These are phyloP conservation scores for Ilex aquifolium DNA, from an alignment of 257 asterid species.

Conservation along the genomic window DNA sequence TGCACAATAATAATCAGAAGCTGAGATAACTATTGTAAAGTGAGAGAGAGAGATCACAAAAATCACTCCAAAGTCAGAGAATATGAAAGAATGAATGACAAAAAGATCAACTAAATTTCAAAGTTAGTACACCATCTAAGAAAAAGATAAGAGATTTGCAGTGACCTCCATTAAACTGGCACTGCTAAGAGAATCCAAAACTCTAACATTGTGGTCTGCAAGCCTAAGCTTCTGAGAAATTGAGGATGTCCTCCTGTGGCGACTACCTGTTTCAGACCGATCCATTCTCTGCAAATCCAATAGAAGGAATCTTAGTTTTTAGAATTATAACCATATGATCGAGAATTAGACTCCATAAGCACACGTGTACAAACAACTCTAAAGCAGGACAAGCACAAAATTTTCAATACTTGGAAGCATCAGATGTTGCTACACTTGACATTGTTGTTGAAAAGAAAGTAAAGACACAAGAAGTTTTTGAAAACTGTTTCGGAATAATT, in stretches of 20 bases:
- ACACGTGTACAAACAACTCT: too few species aligned
- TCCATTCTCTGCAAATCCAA: conserved; percentile 58
- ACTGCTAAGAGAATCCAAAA: conserved; percentile 61
- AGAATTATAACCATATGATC: too few species aligned
- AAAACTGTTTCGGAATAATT: too few species aligned
- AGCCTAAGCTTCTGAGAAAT: conserved; percentile 49
- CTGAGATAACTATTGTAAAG: too few species aligned
- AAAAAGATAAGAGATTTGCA: background rate
- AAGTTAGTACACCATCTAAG: background rate
- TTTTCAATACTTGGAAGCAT: too few species aligned
- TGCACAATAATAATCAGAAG: background rate
- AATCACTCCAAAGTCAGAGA: conserved; percentile 1
- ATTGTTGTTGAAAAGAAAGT: too few species aligned
- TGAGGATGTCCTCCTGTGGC: conserved; percentile 50
- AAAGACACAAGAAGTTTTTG: too few species aligned
- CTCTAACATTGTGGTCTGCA: conserved; percentile 34
- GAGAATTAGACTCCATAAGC: too few species aligned
- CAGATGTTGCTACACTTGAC: too few species aligned
- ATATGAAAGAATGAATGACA: background rate
- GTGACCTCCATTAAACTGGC: conserved; percentile 86
- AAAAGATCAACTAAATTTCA: background rate
- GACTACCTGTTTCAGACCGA: conserved; percentile 60
- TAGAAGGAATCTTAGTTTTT: background rate
- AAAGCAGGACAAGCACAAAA: too few species aligned
- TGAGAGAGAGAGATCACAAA: background rate